These are phyloP conservation scores for Camellia oleifera DNA, from an alignment of 179 eudicot genomes.

Conservation along the genomic window DNA sequence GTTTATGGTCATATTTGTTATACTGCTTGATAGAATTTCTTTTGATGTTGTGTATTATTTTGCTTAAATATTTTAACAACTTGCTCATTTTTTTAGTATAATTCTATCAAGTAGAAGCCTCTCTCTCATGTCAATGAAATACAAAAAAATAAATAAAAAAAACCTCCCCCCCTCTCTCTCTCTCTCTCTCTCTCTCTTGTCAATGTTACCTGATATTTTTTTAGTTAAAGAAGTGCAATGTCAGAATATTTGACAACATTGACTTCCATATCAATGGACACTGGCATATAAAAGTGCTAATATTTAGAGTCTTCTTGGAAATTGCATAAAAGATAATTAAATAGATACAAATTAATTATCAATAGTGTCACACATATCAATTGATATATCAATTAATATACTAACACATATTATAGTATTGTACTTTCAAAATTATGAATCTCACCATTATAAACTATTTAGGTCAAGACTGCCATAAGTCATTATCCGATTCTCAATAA, in stretches of 20 bases:
- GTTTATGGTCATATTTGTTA: too few relatives aligned
- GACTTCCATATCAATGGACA: background rate
- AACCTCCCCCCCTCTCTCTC: background rate
- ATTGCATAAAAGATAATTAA: background rate
- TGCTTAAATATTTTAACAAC: background rate
- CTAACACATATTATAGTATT: too few relatives aligned
- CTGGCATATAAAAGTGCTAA: background rate
- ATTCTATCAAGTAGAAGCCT: too few relatives aligned
- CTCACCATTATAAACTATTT: too few relatives aligned
- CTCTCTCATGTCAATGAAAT: too few relatives aligned
- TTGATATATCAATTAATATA: too few relatives aligned
- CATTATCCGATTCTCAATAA: background rate
- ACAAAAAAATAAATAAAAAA: too few relatives aligned
- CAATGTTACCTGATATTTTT: background rate
- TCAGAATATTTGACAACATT: slow-evolving; percentile 2
- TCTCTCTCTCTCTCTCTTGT: background rate
- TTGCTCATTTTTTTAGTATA: background rate
- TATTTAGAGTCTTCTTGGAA: background rate
- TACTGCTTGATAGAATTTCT: background rate
- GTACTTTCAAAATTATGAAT: too few relatives aligned
- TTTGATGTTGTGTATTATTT: too few relatives aligned
- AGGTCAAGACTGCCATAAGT: background rate
- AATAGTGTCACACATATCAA: too few relatives aligned
- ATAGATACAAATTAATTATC: background rate
- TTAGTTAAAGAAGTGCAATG: background rate